Evolutionary conservation across 179 eudicot species (phyloP).

Genomic region (Beta lomatogona): DNA sequence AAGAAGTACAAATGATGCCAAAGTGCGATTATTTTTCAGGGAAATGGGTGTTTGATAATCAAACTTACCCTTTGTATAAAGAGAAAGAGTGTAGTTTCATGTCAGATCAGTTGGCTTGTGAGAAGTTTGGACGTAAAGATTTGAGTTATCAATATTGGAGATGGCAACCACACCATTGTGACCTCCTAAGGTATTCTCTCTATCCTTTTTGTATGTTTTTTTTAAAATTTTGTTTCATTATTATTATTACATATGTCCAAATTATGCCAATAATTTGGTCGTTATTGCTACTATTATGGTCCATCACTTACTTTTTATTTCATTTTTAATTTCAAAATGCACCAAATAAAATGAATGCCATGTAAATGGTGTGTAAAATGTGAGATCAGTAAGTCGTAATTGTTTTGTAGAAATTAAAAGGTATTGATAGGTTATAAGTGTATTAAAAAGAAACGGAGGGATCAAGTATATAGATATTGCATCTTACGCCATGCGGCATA

Average conservation of each 20-base stretch:
- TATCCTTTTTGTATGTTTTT: neutral
- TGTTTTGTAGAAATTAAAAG: no score
- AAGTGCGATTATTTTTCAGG: conserved; percentile 57
- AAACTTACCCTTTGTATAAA: conserved; percentile 52
- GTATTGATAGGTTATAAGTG: no score
- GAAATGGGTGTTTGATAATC: conserved; percentile 63
- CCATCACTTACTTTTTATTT: no score
- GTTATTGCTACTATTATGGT: no score
- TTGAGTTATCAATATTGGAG: conserved; percentile 63
- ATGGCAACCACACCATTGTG: conserved; percentile 76
- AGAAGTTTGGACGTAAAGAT: conserved; percentile 64
- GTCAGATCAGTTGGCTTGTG: conserved; percentile 60
- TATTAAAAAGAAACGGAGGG: no score
- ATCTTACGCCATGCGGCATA: no score
- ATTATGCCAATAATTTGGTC: no score
- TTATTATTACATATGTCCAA: neutral
- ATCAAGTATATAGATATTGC: no score
- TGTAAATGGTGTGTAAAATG: no score
- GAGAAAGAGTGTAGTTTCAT: conserved; percentile 56
- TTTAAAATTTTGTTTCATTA: neutral
- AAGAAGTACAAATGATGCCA: conserved; percentile 6
- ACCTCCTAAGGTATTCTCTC: conserved; percentile 60
- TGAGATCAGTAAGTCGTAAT: no score
- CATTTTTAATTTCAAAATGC: no score
- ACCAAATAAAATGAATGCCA: no score